A percentile compares a stretch with the other conserved stretches of the same genome.
Conservation (phyloP, 768 basidiomycete genomes). For the Pleurotus salmoneostramineus region DNA sequence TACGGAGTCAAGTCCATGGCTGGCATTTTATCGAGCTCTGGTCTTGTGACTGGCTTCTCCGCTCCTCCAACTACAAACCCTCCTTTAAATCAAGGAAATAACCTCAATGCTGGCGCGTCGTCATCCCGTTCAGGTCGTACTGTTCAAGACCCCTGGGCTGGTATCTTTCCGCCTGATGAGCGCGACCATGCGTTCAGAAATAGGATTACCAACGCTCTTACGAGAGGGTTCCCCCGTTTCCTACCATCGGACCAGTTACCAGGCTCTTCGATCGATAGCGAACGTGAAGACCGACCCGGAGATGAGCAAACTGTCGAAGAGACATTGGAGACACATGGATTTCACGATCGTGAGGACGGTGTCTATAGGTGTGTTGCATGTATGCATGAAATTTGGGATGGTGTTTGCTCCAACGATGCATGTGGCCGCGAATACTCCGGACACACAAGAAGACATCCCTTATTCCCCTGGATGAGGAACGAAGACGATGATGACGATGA, state of each 20-base stretch:
- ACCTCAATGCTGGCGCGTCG: background rate
- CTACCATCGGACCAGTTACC: background rate
- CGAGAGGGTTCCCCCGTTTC: background rate
- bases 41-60: conserved; percentile 34
- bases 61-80: conserved; percentile 13
- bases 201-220: background rate
- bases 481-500: conserved; percentile 30
- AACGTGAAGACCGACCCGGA: conserved; percentile 15
- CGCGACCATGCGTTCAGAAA: background rate
- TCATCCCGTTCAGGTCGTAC: background rate
- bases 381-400: conserved; percentile 75
- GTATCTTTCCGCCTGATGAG: conserved; percentile 6
- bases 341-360: conserved; percentile 72
- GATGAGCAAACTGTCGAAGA: conserved; percentile 17
- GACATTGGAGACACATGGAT: conserved; percentile 46
- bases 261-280: background rate
- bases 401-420: conserved; percentile 43
- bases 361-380: conserved; percentile 78
- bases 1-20: conserved; percentile 72
- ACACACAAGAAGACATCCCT: conserved; percentile 23
- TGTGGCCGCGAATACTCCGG: conserved; percentile 62
- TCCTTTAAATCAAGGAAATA: conserved; percentile 16
- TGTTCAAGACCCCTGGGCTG: conserved; percentile 8
- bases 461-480: conserved; percentile 16
- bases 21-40: conserved; percentile 45